Base-by-base conservation (phyloP, 2,329 filamentous ascomycete species). In the Xylaria polymorpha region DNA sequence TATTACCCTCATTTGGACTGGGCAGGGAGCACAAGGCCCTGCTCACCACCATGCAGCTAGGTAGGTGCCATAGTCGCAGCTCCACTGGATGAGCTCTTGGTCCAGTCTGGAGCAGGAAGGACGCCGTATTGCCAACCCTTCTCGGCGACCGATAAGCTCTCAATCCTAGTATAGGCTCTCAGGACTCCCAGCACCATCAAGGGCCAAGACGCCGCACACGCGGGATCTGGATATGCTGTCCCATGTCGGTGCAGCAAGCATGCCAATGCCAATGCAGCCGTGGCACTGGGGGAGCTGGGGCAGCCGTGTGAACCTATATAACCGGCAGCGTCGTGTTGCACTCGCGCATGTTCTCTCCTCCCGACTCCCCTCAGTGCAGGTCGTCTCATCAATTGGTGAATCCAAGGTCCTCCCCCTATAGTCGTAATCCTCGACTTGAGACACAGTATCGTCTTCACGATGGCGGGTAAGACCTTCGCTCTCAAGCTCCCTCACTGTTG, bases 121-220 rank as follows among this genome's bases (percentile, higher is more conserved):
- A 58, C 37, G 41, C 29, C 43, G 25, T 53, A 35, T 67, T 29
- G 64, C 59, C 68, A 64, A 67, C 55, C 48, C 41, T 58, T 59
- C 68, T 70, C 61, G 64, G 68, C 64, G 56, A 25, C 10, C 50
- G 68, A 70, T 67, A 70, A 70, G 68, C 46, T 64, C 29, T 51
- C 25, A 48, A 7, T 53, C 43, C 66, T 43, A 50, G 46, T 15
- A 12, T 43, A 39, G 37, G 44, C 32, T 56, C 64, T 55, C 39
- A n/a, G 8, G 32, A 37, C 32, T 32, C 61, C 50, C 37, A 37
- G 50, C 44, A 41, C 20, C 57, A 66, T 32, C 48, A 14, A 65
- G 57, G 25, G 58, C 56, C 61, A 44, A 65, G 57, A 22, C 57
- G 56, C 39, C 29, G 20, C 43, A 20, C 43, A 65, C 41, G 35